A percentile compares a stretch with the other conserved stretches of the same genome.
Conservation (phyloP, 257 asterid genomes). For the Apocynum venetum region DNA sequence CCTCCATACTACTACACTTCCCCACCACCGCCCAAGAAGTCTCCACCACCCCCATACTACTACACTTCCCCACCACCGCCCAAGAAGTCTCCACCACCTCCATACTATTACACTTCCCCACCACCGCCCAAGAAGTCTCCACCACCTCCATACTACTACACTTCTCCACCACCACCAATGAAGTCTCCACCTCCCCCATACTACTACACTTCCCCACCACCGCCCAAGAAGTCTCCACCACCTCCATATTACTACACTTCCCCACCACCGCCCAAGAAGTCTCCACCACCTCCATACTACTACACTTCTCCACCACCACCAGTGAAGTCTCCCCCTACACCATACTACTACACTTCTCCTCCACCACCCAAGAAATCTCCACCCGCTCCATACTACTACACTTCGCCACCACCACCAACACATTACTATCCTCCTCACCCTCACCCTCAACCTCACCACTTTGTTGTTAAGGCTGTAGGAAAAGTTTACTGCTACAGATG, state of each 20-base stretch:
- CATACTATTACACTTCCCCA: conserved; percentile 35
- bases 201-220: conserved; percentile 23
- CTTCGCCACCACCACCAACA: conserved; percentile 31
- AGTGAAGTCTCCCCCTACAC: conserved; percentile 12
- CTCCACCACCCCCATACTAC: conserved; percentile 36
- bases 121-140: conserved; percentile 40
- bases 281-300: neutral
- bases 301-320: conserved; percentile 32
- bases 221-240: neutral
- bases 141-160: conserved; percentile 21
- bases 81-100: conserved; percentile 23
- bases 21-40: conserved; percentile 24
- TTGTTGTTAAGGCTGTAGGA: conserved; percentile 64
- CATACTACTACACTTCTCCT: conserved; percentile 1
- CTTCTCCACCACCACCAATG: conserved; percentile 24
- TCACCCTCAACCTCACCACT: conserved; percentile 23
- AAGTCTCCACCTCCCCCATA: conserved; percentile 23
- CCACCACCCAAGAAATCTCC: conserved; percentile 17
- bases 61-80: conserved; percentile 41
- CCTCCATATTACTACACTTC: conserved; percentile 25
- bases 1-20: conserved; percentile 12
- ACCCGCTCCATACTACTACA: conserved; percentile 21
- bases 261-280: neutral
- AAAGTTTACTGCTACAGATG: conserved; percentile 72
- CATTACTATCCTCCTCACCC: conserved; percentile 31